Conservation (phyloP, 1,284 basidiomycete genomes). For the Ganoderma multipileum region DNA sequence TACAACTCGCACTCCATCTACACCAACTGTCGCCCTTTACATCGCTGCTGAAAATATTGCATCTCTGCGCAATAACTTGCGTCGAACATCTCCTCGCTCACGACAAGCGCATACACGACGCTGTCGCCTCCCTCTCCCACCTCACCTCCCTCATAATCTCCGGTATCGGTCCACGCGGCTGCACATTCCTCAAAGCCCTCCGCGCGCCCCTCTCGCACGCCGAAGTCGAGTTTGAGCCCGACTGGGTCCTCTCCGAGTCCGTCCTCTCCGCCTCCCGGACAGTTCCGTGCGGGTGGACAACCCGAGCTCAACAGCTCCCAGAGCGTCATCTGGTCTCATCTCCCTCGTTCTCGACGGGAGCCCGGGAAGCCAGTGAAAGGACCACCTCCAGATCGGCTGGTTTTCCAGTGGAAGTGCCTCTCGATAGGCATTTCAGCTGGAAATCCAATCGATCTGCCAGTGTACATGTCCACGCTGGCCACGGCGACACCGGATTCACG, state of each 20-base stretch:
- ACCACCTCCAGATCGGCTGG: too few species aligned
- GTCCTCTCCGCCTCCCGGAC: constrained; percentile 12
- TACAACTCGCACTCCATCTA: background rate
- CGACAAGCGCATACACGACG: constrained; percentile 5
- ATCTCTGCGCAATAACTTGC: constrained; percentile 8
- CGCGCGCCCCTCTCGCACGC: constrained; percentile 10
- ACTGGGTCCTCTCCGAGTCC: constrained; percentile 19
- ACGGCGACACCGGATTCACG: too few species aligned
- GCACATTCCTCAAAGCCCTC: constrained; percentile 13
- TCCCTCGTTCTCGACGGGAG: too few species aligned
- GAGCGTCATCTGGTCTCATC: too few species aligned
- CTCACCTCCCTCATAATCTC: constrained; percentile 17
- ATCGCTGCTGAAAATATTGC: background rate
- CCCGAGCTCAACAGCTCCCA: too few species aligned
- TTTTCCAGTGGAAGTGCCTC: too few species aligned
- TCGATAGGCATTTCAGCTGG: too few species aligned
- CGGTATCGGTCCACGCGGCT: constrained; percentile 18
- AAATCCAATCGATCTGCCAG: too few species aligned
- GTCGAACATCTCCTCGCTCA: constrained; percentile 21
- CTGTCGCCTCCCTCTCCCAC: constrained; percentile 1
- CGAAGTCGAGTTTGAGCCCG: constrained; percentile 23
- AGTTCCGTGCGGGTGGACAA: too few species aligned
- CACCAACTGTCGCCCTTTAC: background rate
- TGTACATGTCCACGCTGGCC: too few species aligned
- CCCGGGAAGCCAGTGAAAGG: too few species aligned